Base-by-base conservation (phyloP, 2,329 filamentous ascomycete genomes). In the Cladosporium austrohemisphaericum region DNA sequence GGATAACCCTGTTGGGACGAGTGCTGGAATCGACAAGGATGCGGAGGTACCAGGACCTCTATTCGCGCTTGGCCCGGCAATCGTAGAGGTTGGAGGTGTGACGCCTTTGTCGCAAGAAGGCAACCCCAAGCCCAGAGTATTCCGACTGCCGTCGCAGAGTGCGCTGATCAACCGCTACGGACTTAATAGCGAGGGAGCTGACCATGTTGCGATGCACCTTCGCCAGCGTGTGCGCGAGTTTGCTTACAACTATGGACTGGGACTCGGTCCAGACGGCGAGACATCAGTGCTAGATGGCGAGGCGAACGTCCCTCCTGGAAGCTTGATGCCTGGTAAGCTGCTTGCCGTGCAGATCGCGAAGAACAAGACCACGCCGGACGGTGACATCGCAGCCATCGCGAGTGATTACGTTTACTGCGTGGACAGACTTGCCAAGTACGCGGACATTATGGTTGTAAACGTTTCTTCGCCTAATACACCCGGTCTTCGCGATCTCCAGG, bases 401-500 rank as follows among this genome's bases (percentile, higher is more conserved):
- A 77, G 79, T 19, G 80, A 85, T 60, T 96, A 97, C 65, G 86
- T 93, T n/a, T 88, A 86, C 68, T 95, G 92, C 61, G 91, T 96
- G 3, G 76, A 86, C 48, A 78, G 84, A 37, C 74, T 98, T 29
- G 93, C 86, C 3, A 85, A 79, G 43, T 98, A 95, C 65, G 90
- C 93, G 9, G 93, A 98, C 62, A 86, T 98, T 28, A 73, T 98
- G n/a, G 92, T 97, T 6, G 93, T 98, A 63, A 98, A 98, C 62
- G 93, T 98, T 41, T 95, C 90, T 63, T 94, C 88, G 60, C 93
- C 93, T 19, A 98, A 98, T 71, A 97, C 92, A 0, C 92, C 92
- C 0, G 92, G 93, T 0, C 77, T 97, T 41, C 82, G 93, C 19
- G 86, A 89, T 49, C 75, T 98, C 29, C 93, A 98, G 70, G 86